Conservation (phyloP, 2,329 filamentous ascomycete genomes). For the Eutypa lata region DNA sequence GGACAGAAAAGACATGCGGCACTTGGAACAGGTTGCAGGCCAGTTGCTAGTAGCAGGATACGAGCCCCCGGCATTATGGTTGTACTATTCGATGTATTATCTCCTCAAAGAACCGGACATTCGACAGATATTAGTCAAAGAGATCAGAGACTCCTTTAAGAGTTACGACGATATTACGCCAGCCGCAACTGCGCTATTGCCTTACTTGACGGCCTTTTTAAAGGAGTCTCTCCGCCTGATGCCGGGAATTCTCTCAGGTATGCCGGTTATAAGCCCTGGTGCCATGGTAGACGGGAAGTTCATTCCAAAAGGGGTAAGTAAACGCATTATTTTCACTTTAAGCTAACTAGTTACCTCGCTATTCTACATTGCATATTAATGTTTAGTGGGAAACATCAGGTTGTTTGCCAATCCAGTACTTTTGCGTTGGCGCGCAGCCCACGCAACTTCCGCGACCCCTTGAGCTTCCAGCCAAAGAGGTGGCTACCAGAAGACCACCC, state of each 20-base stretch:
- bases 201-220: constrained; percentile 32
- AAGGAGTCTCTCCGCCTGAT: constrained; percentile 30
- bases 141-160: constrained; percentile 28
- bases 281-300: constrained; percentile 12
- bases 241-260: constrained; percentile 22
- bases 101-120: constrained; percentile 21
- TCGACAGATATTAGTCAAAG: constrained; percentile 19
- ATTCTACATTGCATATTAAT: neutral
- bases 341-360: no score
- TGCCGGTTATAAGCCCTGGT: constrained; percentile 12
- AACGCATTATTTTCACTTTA: no score
- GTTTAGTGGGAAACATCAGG: neutral
- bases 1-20: constrained; percentile 7
- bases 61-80: constrained; percentile 7
- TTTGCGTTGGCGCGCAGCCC: constrained; percentile 2
- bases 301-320: constrained; percentile 13
- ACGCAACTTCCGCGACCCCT: constrained; percentile 7
- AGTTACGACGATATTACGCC: constrained; percentile 25
- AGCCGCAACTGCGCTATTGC: constrained; percentile 17
- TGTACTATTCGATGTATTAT: constrained; percentile 9
- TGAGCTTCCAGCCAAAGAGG: constrained; percentile 10
- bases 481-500: constrained; percentile 12
- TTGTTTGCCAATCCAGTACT: neutral
- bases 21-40: constrained; percentile 9
- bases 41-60: constrained; percentile 11